These are phyloP conservation scores for Cornus florida DNA, from an alignment of 148 eudicot species.

Conservation along the genomic window DNA sequence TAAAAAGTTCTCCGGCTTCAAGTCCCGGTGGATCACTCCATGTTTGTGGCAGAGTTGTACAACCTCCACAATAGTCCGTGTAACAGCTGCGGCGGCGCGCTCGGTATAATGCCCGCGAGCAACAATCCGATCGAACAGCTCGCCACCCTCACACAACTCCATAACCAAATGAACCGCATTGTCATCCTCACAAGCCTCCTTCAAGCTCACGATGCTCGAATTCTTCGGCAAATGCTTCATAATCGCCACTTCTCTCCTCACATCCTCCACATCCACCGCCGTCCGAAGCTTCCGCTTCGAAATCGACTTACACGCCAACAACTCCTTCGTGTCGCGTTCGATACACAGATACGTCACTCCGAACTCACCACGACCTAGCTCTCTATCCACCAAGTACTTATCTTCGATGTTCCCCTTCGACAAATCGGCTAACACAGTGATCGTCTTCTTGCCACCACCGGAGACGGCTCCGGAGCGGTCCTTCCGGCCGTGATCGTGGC, in stretches of 20 bases:
- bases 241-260: constrained; percentile 88
- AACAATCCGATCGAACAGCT: constrained; percentile 91
- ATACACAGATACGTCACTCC: constrained; percentile 86
- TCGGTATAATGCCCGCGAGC: constrained; percentile 95
- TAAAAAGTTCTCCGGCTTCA: constrained; percentile 95
- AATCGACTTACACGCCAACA: constrained; percentile 88
- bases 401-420: constrained; percentile 64
- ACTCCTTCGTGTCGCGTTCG: constrained; percentile 48
- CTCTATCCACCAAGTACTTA: constrained; percentile 68
- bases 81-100: constrained; percentile 77
- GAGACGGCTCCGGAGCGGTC: constrained; percentile 25
- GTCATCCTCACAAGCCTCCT: constrained; percentile 97
- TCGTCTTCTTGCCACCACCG: constrained; percentile 28
- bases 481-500: constrained; percentile 34
- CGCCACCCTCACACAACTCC: constrained; percentile 98
- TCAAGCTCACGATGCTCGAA: constrained; percentile 70
- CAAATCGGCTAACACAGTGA: constrained; percentile 56
- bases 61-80: constrained; percentile 82
- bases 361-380: constrained; percentile 86
- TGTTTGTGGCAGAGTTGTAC: constrained; percentile 88
- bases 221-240: constrained; percentile 80
- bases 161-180: constrained; percentile 91
- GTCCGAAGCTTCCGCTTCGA: constrained; percentile 88
- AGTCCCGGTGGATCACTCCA: constrained; percentile 89
- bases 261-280: constrained; percentile 87